Percentiles rank a stretch among this genome's conserved stretches.
Conservation (phyloP, 2,329 filamentous ascomycete genomes). For the Pestalotiopsis sp. region DNA sequence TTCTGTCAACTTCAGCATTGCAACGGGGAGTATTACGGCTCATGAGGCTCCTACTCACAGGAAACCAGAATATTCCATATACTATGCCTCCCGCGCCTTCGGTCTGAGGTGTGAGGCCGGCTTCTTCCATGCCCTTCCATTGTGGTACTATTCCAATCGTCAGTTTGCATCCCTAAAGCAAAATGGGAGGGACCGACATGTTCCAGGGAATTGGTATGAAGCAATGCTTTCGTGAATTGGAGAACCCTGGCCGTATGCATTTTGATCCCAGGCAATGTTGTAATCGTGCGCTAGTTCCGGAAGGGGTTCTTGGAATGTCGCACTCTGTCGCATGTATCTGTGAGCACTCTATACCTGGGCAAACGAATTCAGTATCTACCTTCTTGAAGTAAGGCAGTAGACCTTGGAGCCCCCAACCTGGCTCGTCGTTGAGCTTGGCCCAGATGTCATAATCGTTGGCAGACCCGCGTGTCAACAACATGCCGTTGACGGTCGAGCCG, state of each 20-base stretch:
- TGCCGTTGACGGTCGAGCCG: slow-evolving; percentile 6
- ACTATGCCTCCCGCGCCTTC: background rate
- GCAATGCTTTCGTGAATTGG: background rate
- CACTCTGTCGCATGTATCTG: background rate
- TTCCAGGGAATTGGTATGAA: background rate
- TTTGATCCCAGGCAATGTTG: background rate
- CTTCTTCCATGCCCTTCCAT: slow-evolving; percentile 1
- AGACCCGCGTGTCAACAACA: background rate
- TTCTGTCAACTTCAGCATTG: background rate
- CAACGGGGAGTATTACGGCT: no score
- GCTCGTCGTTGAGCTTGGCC: background rate
- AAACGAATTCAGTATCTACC: background rate
- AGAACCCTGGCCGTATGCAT: background rate
- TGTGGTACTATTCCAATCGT: background rate
- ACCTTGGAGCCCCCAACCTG: background rate
- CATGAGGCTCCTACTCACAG: background rate
- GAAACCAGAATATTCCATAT: background rate
- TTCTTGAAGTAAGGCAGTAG: background rate
- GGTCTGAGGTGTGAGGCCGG: background rate
- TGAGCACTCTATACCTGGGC: background rate
- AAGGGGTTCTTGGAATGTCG: background rate
- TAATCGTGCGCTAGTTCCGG: background rate
- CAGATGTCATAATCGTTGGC: slow-evolving; percentile 4
- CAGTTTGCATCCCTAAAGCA: background rate
- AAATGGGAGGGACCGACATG: background rate